These are phyloP conservation scores for Neurospora sp. DNA, from an alignment of 2,329 filamentous ascomycete species.

Conservation along the genomic window DNA sequence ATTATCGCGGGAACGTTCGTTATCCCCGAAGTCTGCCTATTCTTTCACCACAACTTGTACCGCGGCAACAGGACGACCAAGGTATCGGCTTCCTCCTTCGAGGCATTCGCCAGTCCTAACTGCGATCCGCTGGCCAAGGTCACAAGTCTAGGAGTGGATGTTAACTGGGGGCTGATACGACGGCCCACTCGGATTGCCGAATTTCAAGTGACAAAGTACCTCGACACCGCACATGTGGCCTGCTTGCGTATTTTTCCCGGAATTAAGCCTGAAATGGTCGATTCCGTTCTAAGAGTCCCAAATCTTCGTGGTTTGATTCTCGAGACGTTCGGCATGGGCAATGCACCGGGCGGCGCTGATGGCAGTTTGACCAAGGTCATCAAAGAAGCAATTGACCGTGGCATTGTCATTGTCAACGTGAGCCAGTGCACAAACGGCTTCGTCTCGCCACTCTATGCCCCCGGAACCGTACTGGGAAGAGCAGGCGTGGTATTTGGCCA, in stretches of 20 bases:
- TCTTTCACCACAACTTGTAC: slow-evolving; percentile 87
- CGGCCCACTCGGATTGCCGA: slow-evolving; percentile 64
- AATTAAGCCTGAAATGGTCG: slow-evolving; percentile 88
- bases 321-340: slow-evolving; percentile 89
- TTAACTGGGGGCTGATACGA: slow-evolving; percentile 69
- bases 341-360: slow-evolving; percentile 74
- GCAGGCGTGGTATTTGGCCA: slow-evolving; percentile 84
- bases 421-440: slow-evolving; percentile 78
- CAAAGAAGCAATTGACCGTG: slow-evolving; percentile 64
- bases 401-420: slow-evolving; percentile 80
- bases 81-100: slow-evolving; percentile 74
- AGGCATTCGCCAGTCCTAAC: slow-evolving; percentile 85
- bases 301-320: slow-evolving; percentile 72
- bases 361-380: slow-evolving; percentile 71
- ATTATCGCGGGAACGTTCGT: slow-evolving; percentile 88
- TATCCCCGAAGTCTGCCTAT: slow-evolving; percentile 86
- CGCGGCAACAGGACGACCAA: slow-evolving; percentile 84
- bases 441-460: slow-evolving; percentile 68
- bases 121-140: slow-evolving; percentile 71
- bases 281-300: slow-evolving; percentile 69
- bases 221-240: slow-evolving; percentile 82
- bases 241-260: slow-evolving; percentile 86
- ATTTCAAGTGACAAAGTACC: slow-evolving; percentile 62
- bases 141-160: slow-evolving; percentile 68
- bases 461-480: slow-evolving; percentile 65